Base-by-base conservation (phyloP, 2,329 filamentous ascomycete genomes). In the Aspergillus bombycis region DNA sequence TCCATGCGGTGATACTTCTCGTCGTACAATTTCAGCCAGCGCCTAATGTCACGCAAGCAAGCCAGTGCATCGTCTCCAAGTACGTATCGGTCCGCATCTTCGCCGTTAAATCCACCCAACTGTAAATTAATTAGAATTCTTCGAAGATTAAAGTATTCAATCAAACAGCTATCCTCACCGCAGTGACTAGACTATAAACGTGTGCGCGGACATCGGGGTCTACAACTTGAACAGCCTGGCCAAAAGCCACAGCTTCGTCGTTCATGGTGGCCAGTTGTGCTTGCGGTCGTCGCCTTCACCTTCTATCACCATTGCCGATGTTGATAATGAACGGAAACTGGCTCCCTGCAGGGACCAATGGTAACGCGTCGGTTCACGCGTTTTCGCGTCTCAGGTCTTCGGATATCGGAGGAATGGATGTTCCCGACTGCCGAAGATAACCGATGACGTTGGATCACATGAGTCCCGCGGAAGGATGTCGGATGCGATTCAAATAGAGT, bases 1-100 rank as follows among this genome's bases (percentile, higher is more conserved):
- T 99, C 95, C 84, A 96, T 91, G 69, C 94, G 90, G 75, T 97
- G 96, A 68, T 90, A 88, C 77, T 96, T 96, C 75, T 96, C 92
- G 77, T 97, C 94, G 83, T 95, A 95, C 67, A 97, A 88, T 70
- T 93, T 93, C 69, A 99, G 86, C 95, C 95, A 99, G 86, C 91
- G 90, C 75, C 95, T 94, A 60, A 99, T 85, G 79, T 99, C 95
- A 66, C 94, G 93, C 62, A 99, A 84, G 73, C 94, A 95, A 62
- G 95, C 92, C 64, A 96, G 83, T 14, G 94, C 94, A 75, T 97
- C 94, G 78, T 98, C 94, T 78, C 95, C 95, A 41, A 98, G 88
- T 50, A 92, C 86, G 77, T 99, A 99, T 73, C 86, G 86, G 62
- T 91, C 91, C 73, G 93, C 89, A 71, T 94, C 89, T 69, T 92